These are phyloP conservation scores for Xylaria sp. DNA, from an alignment of 2,329 filamentous ascomycete genomes.

Conservation along the genomic window DNA sequence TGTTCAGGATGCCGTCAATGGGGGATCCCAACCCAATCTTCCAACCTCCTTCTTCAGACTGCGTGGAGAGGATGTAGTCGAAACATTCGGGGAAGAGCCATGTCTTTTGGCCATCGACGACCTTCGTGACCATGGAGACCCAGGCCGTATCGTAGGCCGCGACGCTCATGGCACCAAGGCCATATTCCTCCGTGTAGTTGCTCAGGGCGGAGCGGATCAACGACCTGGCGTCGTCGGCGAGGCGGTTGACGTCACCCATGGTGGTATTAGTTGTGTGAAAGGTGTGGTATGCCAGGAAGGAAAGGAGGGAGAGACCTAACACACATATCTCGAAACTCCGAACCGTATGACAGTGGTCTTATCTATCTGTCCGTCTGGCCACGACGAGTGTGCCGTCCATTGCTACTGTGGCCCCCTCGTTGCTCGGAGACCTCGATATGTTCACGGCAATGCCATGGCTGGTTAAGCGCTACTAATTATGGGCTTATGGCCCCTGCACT, in stretches of 20 bases:
- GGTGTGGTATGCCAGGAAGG: neutral
- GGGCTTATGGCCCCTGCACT: conserved; percentile 3
- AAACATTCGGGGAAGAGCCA: conserved; percentile 34
- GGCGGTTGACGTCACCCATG: conserved; percentile 15
- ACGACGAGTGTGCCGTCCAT: conserved; percentile 3
- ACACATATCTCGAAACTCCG: neutral
- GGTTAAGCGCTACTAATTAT: conserved; percentile 10
- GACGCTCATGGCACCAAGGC: conserved; percentile 27
- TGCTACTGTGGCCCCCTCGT: neutral
- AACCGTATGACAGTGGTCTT: conserved; percentile 19
- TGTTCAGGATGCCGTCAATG: conserved; percentile 34
- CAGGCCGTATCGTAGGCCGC: conserved; percentile 34
- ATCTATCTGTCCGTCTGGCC: conserved; percentile 10
- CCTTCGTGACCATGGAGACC: conserved; percentile 30
- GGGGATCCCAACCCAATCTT: conserved; percentile 20
- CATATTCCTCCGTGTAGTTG: conserved; percentile 20
- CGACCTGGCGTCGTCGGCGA: conserved; percentile 19
- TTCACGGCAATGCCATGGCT: conserved; percentile 2
- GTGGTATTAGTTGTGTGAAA: conserved; percentile 2
- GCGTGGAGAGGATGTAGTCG: conserved; percentile 27
- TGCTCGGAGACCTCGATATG: conserved; percentile 16
- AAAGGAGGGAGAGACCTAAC: neutral
- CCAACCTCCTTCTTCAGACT: conserved; percentile 29
- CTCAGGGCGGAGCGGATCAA: conserved; percentile 17
- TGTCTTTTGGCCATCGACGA: conserved; percentile 14